Base-by-base conservation (phyloP, 2,329 filamentous ascomycete genomes). In the Aureobasidium mangrovei region DNA sequence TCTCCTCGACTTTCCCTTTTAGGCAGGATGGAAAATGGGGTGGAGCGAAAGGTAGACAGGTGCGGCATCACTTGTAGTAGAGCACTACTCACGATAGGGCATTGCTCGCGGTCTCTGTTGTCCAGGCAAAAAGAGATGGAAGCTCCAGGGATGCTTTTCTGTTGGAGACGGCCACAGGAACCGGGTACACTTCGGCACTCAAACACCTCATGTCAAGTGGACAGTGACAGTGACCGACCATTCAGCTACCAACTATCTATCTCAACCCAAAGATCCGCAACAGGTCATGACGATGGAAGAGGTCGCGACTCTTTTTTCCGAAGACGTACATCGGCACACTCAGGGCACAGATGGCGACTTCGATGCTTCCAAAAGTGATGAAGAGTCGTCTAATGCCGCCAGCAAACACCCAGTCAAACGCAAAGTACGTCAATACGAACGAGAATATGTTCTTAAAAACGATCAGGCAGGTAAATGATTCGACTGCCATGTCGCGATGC, bases 391-490 rank as follows among this genome's bases (percentile, higher is more conserved):
- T 79, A n/a, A 84, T 80, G 1, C 81, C 81, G 7, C 67, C 65
- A 0, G 72, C 60, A 7, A 85, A 76, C 28, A 95, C 76, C 91
- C 91, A 96, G 55, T 90, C 77, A 63, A 88, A 95, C 1, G 88
- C 89, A 61, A 81, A 85, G 67, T 84, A 94, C 0, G 91, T 95
- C 54, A 96, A 74, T 5, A 83, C 81, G 63, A 94, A 96, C 59
- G 84, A 87, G 72, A 96, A 95, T 58, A 96, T 79, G 70, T 96
- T 95, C 72, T 96, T 96, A 77, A 96, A 95, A 53, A 95, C 84
- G 60, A 95, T 79, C 67, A 93, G 80, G 70, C 88, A 88, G 0
- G 90, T 95, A 67, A 95, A 95, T 5, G 84, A 87, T 70, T 96
- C 91, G 45, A 95, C 81, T 1, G 88, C 82, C 55, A 95, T 81